Evolutionary conservation across 2,329 filamentous ascomycete genomes (phyloP), one percentile per base, ranked within the genome.

Genomic region (Lasiodiplodia gonubiensis): DNA sequence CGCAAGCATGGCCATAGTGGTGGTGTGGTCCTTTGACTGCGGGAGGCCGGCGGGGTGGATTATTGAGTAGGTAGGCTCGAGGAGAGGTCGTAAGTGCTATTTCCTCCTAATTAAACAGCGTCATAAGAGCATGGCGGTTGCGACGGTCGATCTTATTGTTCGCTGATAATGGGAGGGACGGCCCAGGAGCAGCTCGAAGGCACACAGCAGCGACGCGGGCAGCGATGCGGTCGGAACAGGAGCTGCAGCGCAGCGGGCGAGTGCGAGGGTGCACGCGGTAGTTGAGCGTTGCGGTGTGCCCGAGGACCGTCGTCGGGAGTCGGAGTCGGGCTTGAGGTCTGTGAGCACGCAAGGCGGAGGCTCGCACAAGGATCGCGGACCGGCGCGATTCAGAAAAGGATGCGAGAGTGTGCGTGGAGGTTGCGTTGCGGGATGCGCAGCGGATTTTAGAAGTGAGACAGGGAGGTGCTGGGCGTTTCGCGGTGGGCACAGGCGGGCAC

Each of bases 1-100:
- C 71, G 91, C 91, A 75, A 94, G 82, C 88, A 93, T 92, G 74
- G 91, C 89, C 91, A 93, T 92, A 69, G 60, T 64, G 23, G 64
- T 55, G 52, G 18, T 66, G 64, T 51, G 59, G 33, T 57, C 48
- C 39, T n/a, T 48, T 51, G 64, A 52, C 39, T 18, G 42, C 61
- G 35, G 61, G 35, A 54, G 33, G 33, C 27, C 18, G 61, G 18
- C 23, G 35, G 33, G 21, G 21, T 49, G 23, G 33, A 63, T 63
- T 63, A 63, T 30, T 14, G 25, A 21, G 59, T 23, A 27, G 16
- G 16, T 37, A 48, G 11, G 59, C 27, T 46, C 23, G 59, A 23
- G 27, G 59, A 51, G 25, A 63, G n/a, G 59, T 51, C 42, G 59
- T 51, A 37, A 63, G 59, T 48, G 30, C 30, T 63, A 63, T 63